These are phyloP conservation scores for Exsudoporus frostii DNA, from an alignment of 768 basidiomycete genomes.

Conservation along the genomic window DNA sequence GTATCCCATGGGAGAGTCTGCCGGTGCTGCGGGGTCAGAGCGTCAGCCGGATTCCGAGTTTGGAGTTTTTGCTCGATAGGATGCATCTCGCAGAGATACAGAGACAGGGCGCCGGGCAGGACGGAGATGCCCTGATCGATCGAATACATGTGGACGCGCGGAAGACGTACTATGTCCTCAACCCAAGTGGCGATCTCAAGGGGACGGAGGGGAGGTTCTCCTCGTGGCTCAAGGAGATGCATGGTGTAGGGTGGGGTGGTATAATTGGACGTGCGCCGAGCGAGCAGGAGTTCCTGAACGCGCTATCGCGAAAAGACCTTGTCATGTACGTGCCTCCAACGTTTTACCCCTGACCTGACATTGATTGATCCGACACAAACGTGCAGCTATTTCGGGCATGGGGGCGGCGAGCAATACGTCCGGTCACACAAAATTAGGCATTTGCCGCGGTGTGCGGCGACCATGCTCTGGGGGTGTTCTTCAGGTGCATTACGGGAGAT, in stretches of 20 bases:
- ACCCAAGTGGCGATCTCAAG: conserved; percentile 87
- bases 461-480: conserved; percentile 99
- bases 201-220: conserved; percentile 81
- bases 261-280: conserved; percentile 71
- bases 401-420: conserved; percentile 92
- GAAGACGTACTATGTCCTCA: conserved; percentile 81
- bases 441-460: conserved; percentile 82
- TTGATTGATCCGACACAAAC: neutral
- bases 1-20: conserved; percentile 94
- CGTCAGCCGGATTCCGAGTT: conserved; percentile 88
- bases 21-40: conserved; percentile 81
- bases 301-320: conserved; percentile 71
- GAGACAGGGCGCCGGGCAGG: conserved; percentile 22
- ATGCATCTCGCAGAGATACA: conserved; percentile 56
- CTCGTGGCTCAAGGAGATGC: conserved; percentile 75
- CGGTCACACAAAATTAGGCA: conserved; percentile 83
- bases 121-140: conserved; percentile 31
- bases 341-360: neutral
- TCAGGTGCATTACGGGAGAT: conserved; percentile 84
- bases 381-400: conserved; percentile 92
- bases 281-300: conserved; percentile 79
- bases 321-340: conserved; percentile 70
- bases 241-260: conserved; percentile 77
- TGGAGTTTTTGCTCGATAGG: conserved; percentile 86
- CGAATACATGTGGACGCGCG: conserved; percentile 58